Base-by-base conservation (phyloP, 2,329 filamentous ascomycete genomes). In the Albifimbria verrucaria region DNA sequence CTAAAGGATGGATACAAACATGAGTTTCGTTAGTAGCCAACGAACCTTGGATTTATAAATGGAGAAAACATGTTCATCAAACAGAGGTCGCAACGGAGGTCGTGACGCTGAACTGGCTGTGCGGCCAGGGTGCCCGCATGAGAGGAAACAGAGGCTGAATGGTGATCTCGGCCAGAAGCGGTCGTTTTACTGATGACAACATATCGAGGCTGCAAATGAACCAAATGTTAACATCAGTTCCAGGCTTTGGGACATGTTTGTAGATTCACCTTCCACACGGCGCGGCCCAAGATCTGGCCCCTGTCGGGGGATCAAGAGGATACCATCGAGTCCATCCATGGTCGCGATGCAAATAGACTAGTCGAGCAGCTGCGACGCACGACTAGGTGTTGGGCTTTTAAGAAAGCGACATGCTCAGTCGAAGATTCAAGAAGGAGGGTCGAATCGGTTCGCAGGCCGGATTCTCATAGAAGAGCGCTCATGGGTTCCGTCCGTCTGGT, bases 1-100 rank as follows among this genome's bases (percentile, higher is more conserved):
- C 32, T 12, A 12, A 44, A 32, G 20, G 21, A 39, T 50, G 57
- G n/a, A n/a, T n/a, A n/a, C n/a, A n/a, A n/a, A n/a, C n/a, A n/a
- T n/a, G n/a, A n/a, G n/a, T n/a, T n/a, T n/a, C n/a, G n/a, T n/a
- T n/a, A n/a, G n/a, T n/a, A n/a, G 32, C 32, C 12, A 6, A 52
- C 68, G 54, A 59, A 83, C 80, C 73, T 80, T 83, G 59, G 73
- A 67, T 62, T 85, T 85, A 69, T 78, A 85, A 24, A 85, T 72
- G 28, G 77, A 77, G 18, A 85, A 68, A 54, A 73, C 79, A 50
- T 75, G 70, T 55, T 73, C 71, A 49, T 81, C 79, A 25, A 57
- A 62, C n/a, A 61, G 57, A 25, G 59, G 50, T 54, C 64, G 73
- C 46, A 66, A 58, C 41, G 68, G 65, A 28, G 64, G 55, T 56